Evolutionary conservation across 352 stramenopile genomes (phyloP).

Genomic region (Sclerospora graminicola): DNA sequence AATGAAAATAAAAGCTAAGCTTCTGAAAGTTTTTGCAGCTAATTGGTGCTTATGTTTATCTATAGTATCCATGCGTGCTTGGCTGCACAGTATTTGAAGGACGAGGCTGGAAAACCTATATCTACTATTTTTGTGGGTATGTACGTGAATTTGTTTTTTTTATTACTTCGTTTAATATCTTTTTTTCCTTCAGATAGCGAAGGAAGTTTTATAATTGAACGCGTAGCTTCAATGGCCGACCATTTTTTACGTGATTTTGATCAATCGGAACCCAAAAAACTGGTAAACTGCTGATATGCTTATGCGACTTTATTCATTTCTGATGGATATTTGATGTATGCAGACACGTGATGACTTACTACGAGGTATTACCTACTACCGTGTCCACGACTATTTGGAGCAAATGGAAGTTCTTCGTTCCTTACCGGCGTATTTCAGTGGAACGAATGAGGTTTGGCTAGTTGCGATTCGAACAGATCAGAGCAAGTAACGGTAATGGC

Average conservation of each 20-base stretch:
- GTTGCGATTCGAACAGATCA: no score
- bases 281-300: slow-evolving; percentile 27
- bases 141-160: neutral
- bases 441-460: slow-evolving; percentile 20
- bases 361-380: slow-evolving; percentile 60
- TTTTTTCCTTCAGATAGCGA: slow-evolving; percentile 64
- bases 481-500: neutral
- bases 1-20: neutral
- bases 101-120: slow-evolving; percentile 7
- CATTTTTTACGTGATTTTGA: slow-evolving; percentile 68
- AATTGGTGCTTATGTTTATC: neutral
- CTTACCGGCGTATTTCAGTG: slow-evolving; percentile 45
- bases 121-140: slow-evolving; percentile 58
- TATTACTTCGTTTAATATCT: no score
- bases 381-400: slow-evolving; percentile 81
- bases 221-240: slow-evolving; percentile 75
- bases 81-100: slow-evolving; percentile 31
- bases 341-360: slow-evolving; percentile 78
- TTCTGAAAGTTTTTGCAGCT: neutral
- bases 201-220: slow-evolving; percentile 87
- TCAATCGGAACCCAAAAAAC: slow-evolving; percentile 12
- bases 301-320: no score
- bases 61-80: slow-evolving; percentile 61
- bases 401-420: slow-evolving; percentile 83
- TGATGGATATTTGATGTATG: neutral